Evolutionary conservation across 179 eudicot species (phyloP).

Genomic region (Beta lomatogona): DNA sequence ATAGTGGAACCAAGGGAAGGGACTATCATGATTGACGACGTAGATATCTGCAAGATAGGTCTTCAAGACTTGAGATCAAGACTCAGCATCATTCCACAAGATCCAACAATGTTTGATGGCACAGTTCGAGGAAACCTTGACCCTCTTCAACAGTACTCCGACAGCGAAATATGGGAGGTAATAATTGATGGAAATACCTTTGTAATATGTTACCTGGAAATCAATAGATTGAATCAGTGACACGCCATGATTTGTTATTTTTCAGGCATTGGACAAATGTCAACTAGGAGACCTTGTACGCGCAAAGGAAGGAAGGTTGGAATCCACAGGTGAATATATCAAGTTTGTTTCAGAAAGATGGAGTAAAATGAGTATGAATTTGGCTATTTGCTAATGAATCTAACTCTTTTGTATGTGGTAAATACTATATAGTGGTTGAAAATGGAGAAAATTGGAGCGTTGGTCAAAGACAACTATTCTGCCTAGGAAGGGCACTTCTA

Average conservation of each 20-base stretch:
- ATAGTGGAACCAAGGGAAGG: slow-evolving; percentile 81
- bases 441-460: slow-evolving; percentile 97
- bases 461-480: slow-evolving; percentile 90
- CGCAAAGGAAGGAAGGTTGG: slow-evolving; percentile 69
- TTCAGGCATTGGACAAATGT: slow-evolving; percentile 87
- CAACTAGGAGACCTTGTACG: slow-evolving; percentile 76
- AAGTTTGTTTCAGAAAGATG: not conserved
- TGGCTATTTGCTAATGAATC: not conserved
- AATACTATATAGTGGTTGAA: slow-evolving; percentile 61
- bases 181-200: not conserved
- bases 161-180: slow-evolving; percentile 89
- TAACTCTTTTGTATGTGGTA: slow-evolving; percentile 7
- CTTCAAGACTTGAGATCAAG: slow-evolving; percentile 88
- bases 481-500: slow-evolving; percentile 87
- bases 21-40: slow-evolving; percentile 68
- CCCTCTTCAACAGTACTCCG: slow-evolving; percentile 70
- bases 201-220: not conserved
- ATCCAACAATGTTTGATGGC: slow-evolving; percentile 92
- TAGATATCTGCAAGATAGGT: slow-evolving; percentile 78
- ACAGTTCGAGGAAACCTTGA: slow-evolving; percentile 89
- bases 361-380: not conserved
- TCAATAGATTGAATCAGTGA: not conserved
- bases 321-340: slow-evolving; percentile 54
- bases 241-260: not conserved
- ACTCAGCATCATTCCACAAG: slow-evolving; percentile 95